Base-by-base conservation (phyloP, 768 basidiomycete genomes). In the Floccularia luteovirens region DNA sequence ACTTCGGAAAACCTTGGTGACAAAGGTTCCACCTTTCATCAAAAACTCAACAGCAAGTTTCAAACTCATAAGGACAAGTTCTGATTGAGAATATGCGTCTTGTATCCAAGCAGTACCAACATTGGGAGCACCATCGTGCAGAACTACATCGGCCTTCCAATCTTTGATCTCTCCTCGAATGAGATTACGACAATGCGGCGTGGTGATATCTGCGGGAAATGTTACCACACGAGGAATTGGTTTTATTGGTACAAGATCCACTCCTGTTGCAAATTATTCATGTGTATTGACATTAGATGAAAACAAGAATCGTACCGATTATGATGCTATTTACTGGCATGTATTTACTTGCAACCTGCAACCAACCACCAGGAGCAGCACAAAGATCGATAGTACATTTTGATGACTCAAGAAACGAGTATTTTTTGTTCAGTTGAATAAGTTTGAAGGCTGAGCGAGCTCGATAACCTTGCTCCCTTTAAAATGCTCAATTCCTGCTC, bases 371-470 rank as follows among this genome's bases (percentile, higher is more conserved):
- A 4, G 96, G 96, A 3, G 96, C 96, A 24, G 96, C 96, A 62
- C 96, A 99, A 23, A 99, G 74, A 74, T 99, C 96, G 52, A 99
- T 93, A 31, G 86, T 89, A 61, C 94, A 97, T 74, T 80, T 72
- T 42, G 91, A 85, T 22, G 76, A 69, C 52, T 92, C 88, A 17
- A 99, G 75, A 57, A 99, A 87, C 12, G 82, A 76, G 64, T 88
- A 99, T 67, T 98, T 99, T 60, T 94, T 92, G 72, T 99, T 98
- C 45, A 99, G 68, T 62, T 99, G 96, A 43, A 99, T 91, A 43
- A 99, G 77, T 64, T 99, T 99, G 82, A 94, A 94, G 2, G 96
- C 96, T 12, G 96, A 99, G 72, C 96, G 96, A 51, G 96, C 96
- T 47, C 96, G 88, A 60, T 93, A 99, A 45, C 96, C 96, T 70